Evolutionary conservation across 2,329 filamentous ascomycete species (phyloP), one percentile per base, ranked within the genome.

Genomic region (Metarhizium robertsii): DNA sequence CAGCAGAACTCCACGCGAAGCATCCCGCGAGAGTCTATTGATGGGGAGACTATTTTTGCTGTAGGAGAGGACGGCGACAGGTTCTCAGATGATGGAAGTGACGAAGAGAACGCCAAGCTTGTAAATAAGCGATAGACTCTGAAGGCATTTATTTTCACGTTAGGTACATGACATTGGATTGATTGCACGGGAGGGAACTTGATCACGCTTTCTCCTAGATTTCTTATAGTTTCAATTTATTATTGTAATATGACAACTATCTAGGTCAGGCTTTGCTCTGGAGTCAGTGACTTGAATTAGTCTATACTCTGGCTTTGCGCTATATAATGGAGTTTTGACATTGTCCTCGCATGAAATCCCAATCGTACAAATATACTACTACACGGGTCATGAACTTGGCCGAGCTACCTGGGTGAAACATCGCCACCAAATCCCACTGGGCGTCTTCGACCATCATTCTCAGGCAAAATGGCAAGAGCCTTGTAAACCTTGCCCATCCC

Each of bases 401-500:
- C 5, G 14, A 11, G 10, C 38, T 25, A 43, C 7, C 32, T 16
- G 3, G 36, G 14, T n/a, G 42, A 20, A 36, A 84, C 71, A 65
- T 84, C 84, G 0, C 92, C 94, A 0, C 94, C 94, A 74, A 99
- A 97, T 0, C 94, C 94, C 54, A 96, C 91, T 2, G 92, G 92
- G 57, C 86, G 79, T 64, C 91, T 83, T 58, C 75, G 79, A 2
- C 87, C 86, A 40, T 78, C 80, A 60, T 88, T 89, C 70, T 92
- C 87, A 0, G 94, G 94, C 64, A 97, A 67, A 63, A 99, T 90
- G 13, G 92, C 89, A 79, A 99, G 79, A 29, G 84, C 92, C 73
- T 97, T 96, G 70, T 99, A 99, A 25, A 96, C 75, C 73, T 86
- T 92, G 0, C 94, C 94, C 94, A 99, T 99, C 0, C 91, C 92